phyloP scores from a whole-genome alignment of 2,329 filamentous ascomycete species.

The Colletotrichum paranaense region DNA sequence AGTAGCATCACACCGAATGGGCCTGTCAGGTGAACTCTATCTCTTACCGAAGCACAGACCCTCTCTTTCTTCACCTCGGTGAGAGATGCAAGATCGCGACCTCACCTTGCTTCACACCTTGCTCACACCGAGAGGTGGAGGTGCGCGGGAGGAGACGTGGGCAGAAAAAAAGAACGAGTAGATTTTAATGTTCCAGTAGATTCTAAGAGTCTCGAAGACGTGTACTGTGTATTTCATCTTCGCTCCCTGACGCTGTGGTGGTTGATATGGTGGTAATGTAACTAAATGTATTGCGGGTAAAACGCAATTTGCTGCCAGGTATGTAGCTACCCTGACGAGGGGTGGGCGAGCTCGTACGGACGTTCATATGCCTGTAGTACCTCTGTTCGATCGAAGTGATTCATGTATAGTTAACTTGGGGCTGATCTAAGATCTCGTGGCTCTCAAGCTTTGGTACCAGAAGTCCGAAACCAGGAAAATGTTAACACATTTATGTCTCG shows the following conservation, averaged over 20 bases:
- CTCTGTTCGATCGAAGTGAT: neutral
- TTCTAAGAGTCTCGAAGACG: neutral
- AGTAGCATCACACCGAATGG: neutral
- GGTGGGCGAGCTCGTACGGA: neutral
- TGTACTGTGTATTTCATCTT: neutral
- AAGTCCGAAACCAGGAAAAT: neutral
- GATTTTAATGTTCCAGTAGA: neutral
- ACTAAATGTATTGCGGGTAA: neutral
- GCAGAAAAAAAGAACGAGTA: neutral
- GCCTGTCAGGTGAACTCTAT: neutral
- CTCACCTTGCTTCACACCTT: conserved; percentile 4
- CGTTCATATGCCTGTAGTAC: neutral
- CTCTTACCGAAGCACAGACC: conserved; percentile 1
- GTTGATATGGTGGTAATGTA: neutral
- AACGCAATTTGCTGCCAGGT: neutral
- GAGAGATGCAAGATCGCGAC: neutral
- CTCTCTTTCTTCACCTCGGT: neutral
- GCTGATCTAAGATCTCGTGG: neutral
- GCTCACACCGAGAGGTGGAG: neutral
- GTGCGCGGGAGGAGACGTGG: neutral
- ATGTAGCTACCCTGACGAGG: neutral
- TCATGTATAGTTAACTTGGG: neutral
- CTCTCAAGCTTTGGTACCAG: neutral
- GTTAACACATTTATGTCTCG: neutral
- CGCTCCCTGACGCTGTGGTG: neutral